Conservation (phyloP, 345 rosid species). For the Eutrema yunnanense region DNA sequence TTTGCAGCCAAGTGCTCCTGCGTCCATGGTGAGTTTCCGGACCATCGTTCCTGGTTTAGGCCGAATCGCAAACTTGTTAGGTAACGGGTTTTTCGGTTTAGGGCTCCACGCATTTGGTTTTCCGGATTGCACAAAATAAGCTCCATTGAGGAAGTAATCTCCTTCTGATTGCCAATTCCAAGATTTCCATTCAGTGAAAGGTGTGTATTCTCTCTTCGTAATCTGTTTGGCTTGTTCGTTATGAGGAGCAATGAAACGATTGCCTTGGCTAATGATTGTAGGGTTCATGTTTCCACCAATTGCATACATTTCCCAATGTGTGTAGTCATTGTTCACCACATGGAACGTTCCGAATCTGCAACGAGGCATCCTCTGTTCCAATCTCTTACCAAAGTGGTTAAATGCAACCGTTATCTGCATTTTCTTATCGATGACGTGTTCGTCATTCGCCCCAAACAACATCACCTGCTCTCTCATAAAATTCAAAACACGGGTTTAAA, state of each 20-base stretch:
- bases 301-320: slow-evolving; percentile 68
- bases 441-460: slow-evolving; percentile 58
- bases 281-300: slow-evolving; percentile 62
- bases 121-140: slow-evolving; percentile 61
- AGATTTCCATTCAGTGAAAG: slow-evolving; percentile 37
- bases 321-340: slow-evolving; percentile 74
- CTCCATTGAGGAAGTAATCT: slow-evolving; percentile 64
- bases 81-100: neutral
- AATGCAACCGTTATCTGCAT: slow-evolving; percentile 80
- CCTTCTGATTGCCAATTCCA: slow-evolving; percentile 76
- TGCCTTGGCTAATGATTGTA: slow-evolving; percentile 70
- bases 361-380: slow-evolving; percentile 38
- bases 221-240: slow-evolving; percentile 40
- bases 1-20: slow-evolving; percentile 50
- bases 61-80: slow-evolving; percentile 26
- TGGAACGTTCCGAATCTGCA: slow-evolving; percentile 54
- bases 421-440: slow-evolving; percentile 28
- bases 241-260: slow-evolving; percentile 69
- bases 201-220: slow-evolving; percentile 47
- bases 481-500: neutral
- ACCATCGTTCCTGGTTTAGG: slow-evolving; percentile 46
- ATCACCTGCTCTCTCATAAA: slow-evolving; percentile 40
- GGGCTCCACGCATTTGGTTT: slow-evolving; percentile 25
- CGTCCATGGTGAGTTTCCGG: slow-evolving; percentile 35
- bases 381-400: slow-evolving; percentile 62